Base-by-base conservation (phyloP, 306 rosid species). In the Crotalaria pallida region DNA sequence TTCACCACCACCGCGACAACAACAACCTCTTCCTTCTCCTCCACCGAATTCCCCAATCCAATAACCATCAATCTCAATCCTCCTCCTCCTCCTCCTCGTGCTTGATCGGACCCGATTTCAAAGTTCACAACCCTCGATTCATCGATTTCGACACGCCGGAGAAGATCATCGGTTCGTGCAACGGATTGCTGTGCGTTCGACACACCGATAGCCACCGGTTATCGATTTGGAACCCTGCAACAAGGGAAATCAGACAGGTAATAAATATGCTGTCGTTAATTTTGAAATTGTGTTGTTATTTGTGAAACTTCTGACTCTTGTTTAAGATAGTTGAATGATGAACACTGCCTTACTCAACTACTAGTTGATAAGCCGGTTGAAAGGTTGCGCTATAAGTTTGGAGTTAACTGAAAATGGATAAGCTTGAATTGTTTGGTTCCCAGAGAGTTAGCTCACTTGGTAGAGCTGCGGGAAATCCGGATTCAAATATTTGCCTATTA, bases 201-300 rank as follows among this genome's bases (percentile, higher is more conserved):
- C 43, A 60, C 16, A 3, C 3, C 2, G 1, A 59, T 3, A 21
- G 59, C 6, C 12, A 3, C 5, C 13, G 6, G 5, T 66, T 77
- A 17, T 69, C 70, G 10, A 6, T 77, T 3, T 43, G 53, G 58
- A 77, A 77, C 21, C 76, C 72, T 2, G 71, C 66, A 21, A 43
- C 58, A 0, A 44, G 45, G 13, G 67, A 62, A 21, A 13, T 53
- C 43, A 61, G 47, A 38, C 44, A 36, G 43, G 43, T 36, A 27
- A 31, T 2, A 6, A 5, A n/a, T n/a, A n/a, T n/a, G n/a, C n/a
- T n/a, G n/a, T n/a, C n/a, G n/a, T n/a, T n/a, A n/a, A n/a, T n/a
- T n/a, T n/a, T n/a, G n/a, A n/a, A n/a, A n/a, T n/a, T n/a, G n/a
- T n/a, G n/a, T n/a, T n/a, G n/a, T n/a, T n/a, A n/a, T n/a, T n/a